Evolutionary conservation across 129 eudicot species (phyloP).

Genomic region (Flaveria linearis): DNA sequence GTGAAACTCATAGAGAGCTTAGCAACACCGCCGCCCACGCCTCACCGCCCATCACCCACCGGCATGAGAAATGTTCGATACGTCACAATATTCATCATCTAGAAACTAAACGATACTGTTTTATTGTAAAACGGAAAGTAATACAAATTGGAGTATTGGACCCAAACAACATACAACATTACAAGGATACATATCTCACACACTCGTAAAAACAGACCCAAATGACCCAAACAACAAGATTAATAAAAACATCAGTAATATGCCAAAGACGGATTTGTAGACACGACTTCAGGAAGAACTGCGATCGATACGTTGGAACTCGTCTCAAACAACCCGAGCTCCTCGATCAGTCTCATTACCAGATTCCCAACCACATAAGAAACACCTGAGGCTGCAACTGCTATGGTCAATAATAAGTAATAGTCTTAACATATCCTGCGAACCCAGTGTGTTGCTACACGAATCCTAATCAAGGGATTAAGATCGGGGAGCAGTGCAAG

Average conservation of each 20-base stretch:
- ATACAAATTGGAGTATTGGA: background rate
- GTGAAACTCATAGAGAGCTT: too few relatives aligned
- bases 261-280: conserved; percentile 30
- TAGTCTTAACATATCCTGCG: conserved; percentile 37
- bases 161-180: conserved; percentile 3
- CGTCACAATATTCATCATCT: background rate
- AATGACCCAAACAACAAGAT: background rate
- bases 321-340: conserved; percentile 50
- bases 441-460: too few relatives aligned
- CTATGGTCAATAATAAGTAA: conserved; percentile 45
- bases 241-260: conserved; percentile 28
- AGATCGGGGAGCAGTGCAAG: too few relatives aligned
- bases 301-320: conserved; percentile 2
- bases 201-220: background rate
- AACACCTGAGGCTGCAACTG: conserved; percentile 53
- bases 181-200: background rate
- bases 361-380: conserved; percentile 55
- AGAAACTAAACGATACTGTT: background rate
- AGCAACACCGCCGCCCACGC: background rate
- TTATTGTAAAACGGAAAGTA: background rate
- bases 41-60: background rate
- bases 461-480: too few relatives aligned
- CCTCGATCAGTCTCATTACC: conserved; percentile 34
- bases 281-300: background rate
- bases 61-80: background rate